These are phyloP conservation scores for Cladosporium oxysporum DNA, from an alignment of 2,329 filamentous ascomycete species.

Conservation along the genomic window DNA sequence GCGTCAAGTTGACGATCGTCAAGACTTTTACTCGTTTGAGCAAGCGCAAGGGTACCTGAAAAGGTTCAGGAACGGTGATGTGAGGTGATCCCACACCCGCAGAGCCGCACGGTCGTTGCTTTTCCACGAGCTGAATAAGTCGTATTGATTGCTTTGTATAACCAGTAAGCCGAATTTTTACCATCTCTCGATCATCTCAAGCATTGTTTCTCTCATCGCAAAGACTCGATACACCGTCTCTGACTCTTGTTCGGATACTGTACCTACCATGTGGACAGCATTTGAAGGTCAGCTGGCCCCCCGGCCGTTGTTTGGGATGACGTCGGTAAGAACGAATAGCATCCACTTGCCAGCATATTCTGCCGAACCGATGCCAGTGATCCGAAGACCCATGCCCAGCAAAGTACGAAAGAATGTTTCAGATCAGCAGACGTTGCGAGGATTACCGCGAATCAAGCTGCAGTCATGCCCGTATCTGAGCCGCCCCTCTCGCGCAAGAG, in stretches of 20 bases:
- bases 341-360: conserved; percentile 3
- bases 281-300: not conserved
- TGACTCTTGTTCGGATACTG: not conserved
- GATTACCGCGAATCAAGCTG: not conserved
- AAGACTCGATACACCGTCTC: not conserved
- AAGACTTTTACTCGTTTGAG: not conserved
- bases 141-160: not conserved
- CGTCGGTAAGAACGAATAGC: not conserved
- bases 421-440: not conserved
- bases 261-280: not conserved
- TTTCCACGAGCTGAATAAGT: not conserved
- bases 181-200: not conserved
- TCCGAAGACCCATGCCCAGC: not conserved
- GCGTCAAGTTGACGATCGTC: not conserved
- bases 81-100: conserved; percentile 2
- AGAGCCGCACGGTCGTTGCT: conserved; percentile 9
- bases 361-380: conserved; percentile 2
- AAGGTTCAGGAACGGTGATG: not conserved
- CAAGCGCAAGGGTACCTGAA: conserved; percentile 4
- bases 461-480: not conserved
- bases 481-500: too few species aligned
- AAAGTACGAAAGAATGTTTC: not conserved
- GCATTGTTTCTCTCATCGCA: not conserved
- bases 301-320: conserved; percentile 1
- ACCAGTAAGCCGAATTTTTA: not conserved